Base-by-base conservation (phyloP, 176 grass and related monocot genomes). In the Oryza rufipogon region DNA sequence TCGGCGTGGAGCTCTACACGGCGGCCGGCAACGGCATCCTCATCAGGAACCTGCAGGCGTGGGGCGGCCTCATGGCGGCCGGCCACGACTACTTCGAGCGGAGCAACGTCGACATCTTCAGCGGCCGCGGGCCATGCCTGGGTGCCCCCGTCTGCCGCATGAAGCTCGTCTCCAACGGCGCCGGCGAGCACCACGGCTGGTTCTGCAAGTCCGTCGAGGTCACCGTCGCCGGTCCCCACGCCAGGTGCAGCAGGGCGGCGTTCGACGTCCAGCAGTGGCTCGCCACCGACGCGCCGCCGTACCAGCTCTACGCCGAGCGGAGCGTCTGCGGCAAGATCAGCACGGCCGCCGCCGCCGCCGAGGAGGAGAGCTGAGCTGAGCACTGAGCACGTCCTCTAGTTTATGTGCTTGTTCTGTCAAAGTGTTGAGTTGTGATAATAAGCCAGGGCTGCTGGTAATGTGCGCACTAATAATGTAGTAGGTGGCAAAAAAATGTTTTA, bases 181-280 rank as follows among this genome's bases (percentile, higher is more conserved):
- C 77, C 73, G 82, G 89, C 17, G 3, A 11, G 23, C 89, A 91
- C 77, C 89, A 88, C 71, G 89, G 89, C 0, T 91, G 89, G 85
- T 88, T 76, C 64, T 84, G 82, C 82, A 84, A 68, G 45, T 76
- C 82, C 73, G 82, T 84, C 12, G 72, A 84, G 64, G 82, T 84
- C 73, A 85, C 81, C 65, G 77, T 45, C 46, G 72, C 64, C 28
- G 44, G 17, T 2, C 56, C 1, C 4, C 41, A 34, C 45, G 5
- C 1, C 4, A 2, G 7, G 13, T 91, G 89, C 77, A 11, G 26
- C 65, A 68, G 46, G 77, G 67, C 75, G 8, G 61, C 6, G 30
- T 84, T 91, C 81, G 23, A 72, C 77, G 89, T 91, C 77, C 51
- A 75, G 22, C 85, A 85, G 81, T 91, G 89, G 82, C 82, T 84